Conservation (phyloP, 208 protist species). For the Leishmania aethiopica region DNA sequence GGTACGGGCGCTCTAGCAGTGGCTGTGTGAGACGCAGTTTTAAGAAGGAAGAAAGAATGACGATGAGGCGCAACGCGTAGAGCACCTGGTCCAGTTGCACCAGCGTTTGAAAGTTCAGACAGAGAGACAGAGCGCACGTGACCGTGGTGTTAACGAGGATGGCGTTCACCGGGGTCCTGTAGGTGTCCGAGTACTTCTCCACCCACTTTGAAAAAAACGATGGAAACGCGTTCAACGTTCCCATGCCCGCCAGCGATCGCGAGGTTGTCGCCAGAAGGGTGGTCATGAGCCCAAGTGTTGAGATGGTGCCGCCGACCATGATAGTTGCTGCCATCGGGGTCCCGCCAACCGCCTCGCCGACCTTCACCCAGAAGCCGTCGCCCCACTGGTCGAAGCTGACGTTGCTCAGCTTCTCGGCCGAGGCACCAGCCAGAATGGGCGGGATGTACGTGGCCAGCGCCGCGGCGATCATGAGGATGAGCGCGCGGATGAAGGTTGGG, state of each 20-base stretch:
- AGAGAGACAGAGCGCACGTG: slow-evolving; percentile 74
- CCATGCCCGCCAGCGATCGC: slow-evolving; percentile 86
- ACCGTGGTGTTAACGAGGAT: slow-evolving; percentile 79
- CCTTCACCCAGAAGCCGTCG: slow-evolving; percentile 89
- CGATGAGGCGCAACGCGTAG: slow-evolving; percentile 81
- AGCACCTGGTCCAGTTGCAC: slow-evolving; percentile 88
- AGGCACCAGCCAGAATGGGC: slow-evolving; percentile 82
- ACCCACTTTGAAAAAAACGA: slow-evolving; percentile 71
- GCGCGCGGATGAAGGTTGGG: slow-evolving; percentile 81
- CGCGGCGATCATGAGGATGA: slow-evolving; percentile 81
- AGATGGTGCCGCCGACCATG: slow-evolving; percentile 82
- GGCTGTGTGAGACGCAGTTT: slow-evolving; percentile 72
- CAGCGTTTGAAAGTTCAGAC: slow-evolving; percentile 76
- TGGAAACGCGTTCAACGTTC: slow-evolving; percentile 84
- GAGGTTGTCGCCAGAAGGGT: slow-evolving; percentile 87
- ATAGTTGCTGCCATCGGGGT: slow-evolving; percentile 70
- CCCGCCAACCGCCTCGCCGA: slow-evolving; percentile 84
- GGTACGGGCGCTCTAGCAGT: slow-evolving; percentile 79
- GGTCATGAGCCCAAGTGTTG: slow-evolving; percentile 85
- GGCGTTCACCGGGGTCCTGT: slow-evolving; percentile 76
- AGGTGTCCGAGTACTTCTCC: slow-evolving; percentile 48
- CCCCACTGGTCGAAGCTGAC: slow-evolving; percentile 78
- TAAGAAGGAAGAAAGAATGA: slow-evolving; percentile 76
- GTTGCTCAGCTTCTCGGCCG: slow-evolving; percentile 48
- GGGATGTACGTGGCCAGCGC: slow-evolving; percentile 85